Percentiles rank a stretch among this genome's conserved stretches.
phyloP scores from a whole-genome alignment of 495 filamentous ascomycete genomes.

The Penicillium turbatum region DNA sequence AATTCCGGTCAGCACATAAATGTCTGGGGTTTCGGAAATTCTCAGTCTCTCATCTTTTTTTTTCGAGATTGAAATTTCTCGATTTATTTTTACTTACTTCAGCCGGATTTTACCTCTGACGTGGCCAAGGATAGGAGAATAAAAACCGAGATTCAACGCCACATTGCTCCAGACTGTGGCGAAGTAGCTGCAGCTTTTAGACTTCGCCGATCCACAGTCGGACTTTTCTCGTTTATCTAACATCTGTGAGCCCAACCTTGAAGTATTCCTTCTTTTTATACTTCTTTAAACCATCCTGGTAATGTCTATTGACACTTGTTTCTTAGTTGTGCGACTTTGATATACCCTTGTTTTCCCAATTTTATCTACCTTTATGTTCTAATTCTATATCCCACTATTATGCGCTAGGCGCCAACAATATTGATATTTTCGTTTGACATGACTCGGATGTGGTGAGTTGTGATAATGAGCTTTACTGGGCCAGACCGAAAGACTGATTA shows the following conservation, averaged over 20 bases:
- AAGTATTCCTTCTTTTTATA: background rate
- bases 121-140: conserved; percentile 21
- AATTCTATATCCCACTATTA: conserved; percentile 9
- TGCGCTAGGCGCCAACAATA: conserved; percentile 10
- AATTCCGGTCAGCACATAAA: conserved; percentile 23
- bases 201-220: conserved; percentile 24
- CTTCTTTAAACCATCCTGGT: conserved; percentile 5
- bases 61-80: conserved; percentile 13
- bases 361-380: conserved; percentile 9
- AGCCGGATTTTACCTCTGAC: conserved; percentile 17
- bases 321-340: conserved; percentile 9
- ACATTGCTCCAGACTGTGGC: conserved; percentile 39
- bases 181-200: conserved; percentile 37
- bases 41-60: background rate
- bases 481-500: background rate
- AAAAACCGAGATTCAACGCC: conserved; percentile 20
- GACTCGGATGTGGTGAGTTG: conserved; percentile 1
- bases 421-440: conserved; percentile 14
- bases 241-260: conserved; percentile 2
- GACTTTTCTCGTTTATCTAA: conserved; percentile 27
- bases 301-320: conserved; percentile 12
- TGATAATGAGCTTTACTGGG: background rate
- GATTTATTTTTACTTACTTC: conserved; percentile 14
- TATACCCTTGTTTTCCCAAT: conserved; percentile 8
- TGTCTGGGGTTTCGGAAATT: conserved; percentile 16